Percentiles rank a stretch among this genome's conserved stretches.
Conservation (phyloP, 257 asterid species). For the Lithospermum erythrorhizon region DNA sequence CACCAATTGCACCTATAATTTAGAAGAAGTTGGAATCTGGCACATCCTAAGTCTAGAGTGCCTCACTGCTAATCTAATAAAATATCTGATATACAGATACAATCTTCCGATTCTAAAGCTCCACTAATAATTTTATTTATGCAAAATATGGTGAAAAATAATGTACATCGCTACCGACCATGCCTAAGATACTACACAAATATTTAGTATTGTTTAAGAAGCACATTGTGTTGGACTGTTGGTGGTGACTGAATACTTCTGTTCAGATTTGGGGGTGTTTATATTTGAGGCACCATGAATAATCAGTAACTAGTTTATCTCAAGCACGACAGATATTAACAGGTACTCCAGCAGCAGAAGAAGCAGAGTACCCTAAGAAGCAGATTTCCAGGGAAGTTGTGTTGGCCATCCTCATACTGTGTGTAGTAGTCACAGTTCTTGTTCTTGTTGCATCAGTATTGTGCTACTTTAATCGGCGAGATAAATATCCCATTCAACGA, state of each 20-base stretch:
- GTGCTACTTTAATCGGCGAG: slow-evolving; percentile 38
- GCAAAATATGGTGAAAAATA: no score
- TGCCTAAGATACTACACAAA: no score
- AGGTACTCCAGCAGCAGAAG: slow-evolving; percentile 41
- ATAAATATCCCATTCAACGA: slow-evolving; percentile 33
- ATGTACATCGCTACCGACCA: no score
- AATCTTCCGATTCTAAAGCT: no score
- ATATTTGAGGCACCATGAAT: background rate
- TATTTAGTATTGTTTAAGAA: no score
- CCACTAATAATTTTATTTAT: no score
- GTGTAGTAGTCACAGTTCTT: slow-evolving; percentile 40
- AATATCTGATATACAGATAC: background rate
- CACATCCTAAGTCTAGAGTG: background rate
- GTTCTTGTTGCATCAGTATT: slow-evolving; percentile 38
- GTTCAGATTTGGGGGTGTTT: background rate
- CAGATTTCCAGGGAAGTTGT: slow-evolving; percentile 31
- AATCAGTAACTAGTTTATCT: background rate
- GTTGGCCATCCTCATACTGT: slow-evolving; percentile 39
- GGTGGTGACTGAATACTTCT: no score
- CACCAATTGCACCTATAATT: no score
- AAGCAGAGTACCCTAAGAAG: slow-evolving; percentile 38
- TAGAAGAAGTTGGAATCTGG: background rate
- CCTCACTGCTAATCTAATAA: background rate
- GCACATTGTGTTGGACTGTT: no score
- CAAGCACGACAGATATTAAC: slow-evolving; percentile 1